A percentile compares a stretch with the other conserved stretches of the same genome.
Conservation (phyloP, 805 yeast species). For the Barnettozyma botsteinii region DNA sequence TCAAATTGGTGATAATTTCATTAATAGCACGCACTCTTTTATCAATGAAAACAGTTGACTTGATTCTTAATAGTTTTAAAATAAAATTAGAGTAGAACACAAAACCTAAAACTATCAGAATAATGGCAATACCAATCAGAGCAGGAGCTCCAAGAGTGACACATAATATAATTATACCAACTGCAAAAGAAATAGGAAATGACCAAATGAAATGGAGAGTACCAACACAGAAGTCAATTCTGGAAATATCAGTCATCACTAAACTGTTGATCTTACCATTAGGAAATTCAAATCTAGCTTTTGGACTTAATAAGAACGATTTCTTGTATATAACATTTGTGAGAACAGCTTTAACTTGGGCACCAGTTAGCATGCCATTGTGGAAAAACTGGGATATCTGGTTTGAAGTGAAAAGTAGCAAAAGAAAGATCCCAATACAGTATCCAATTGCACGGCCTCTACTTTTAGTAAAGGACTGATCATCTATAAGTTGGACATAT, state of each 20-base stretch:
- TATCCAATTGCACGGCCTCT: conserved; percentile 64
- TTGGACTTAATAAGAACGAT: conserved; percentile 53
- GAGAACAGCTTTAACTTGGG: conserved; percentile 61
- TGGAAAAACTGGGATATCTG: conserved; percentile 60
- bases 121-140: conserved; percentile 60
- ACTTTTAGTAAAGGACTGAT: conserved; percentile 35
- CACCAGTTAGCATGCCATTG: conserved; percentile 58
- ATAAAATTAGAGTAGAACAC: conserved; percentile 44
- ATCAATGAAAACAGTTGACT: conserved; percentile 66
- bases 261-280: conserved; percentile 68
- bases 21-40: conserved; percentile 67
- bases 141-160: conserved; percentile 69
- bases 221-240: conserved; percentile 72
- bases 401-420: conserved; percentile 46
- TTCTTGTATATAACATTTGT: conserved; percentile 68
- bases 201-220: conserved; percentile 60
- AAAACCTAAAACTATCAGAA: conserved; percentile 33
- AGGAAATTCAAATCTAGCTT: conserved; percentile 54
- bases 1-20: conserved; percentile 73
- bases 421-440: conserved; percentile 59
- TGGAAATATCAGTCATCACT: conserved; percentile 75
- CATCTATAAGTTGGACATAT: conserved; percentile 48
- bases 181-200: conserved; percentile 58
- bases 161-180: conserved; percentile 58
- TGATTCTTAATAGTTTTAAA: conserved; percentile 49